Conservation (phyloP, 257 asterid genomes). For the Nicotiana sylvestris region DNA sequence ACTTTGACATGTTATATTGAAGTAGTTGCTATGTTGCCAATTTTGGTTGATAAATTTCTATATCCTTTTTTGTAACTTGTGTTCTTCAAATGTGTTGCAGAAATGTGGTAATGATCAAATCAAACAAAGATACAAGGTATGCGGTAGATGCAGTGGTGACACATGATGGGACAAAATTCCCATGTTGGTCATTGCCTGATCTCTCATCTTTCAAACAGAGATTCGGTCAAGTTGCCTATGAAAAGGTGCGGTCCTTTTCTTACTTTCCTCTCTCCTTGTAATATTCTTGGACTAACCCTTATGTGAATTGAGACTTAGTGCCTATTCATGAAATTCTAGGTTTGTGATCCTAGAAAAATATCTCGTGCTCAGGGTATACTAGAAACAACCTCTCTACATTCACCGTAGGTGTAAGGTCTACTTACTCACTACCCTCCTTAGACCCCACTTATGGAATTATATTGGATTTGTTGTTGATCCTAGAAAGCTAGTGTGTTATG, state of each 20-base stretch:
- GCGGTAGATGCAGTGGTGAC: conserved; percentile 71
- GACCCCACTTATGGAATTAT: too few relatives aligned
- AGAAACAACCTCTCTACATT: too few relatives aligned
- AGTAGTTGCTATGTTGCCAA: not conserved
- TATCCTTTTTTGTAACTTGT: not conserved
- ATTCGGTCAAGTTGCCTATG: conserved; percentile 50
- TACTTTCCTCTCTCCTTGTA: not conserved
- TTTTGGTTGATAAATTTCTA: not conserved
- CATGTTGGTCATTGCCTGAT: conserved; percentile 65
- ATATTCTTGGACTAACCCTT: not conserved
- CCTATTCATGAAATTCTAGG: not conserved
- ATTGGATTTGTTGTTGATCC: not conserved
- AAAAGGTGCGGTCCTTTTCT: conserved; percentile 31
- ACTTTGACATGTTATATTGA: not conserved
- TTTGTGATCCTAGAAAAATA: not conserved
- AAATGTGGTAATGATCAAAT: conserved; percentile 67
- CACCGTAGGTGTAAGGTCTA: too few relatives aligned
- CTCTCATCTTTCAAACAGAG: conserved; percentile 52
- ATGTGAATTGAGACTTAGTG: not conserved
- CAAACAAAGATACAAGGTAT: conserved; percentile 72
- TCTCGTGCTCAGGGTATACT: too few relatives aligned
- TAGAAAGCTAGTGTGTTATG: not conserved
- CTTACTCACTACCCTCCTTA: too few relatives aligned
- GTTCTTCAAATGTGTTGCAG: conserved; percentile 22
- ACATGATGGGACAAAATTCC: conserved; percentile 68